Evolutionary conservation across 768 basidiomycete genomes (phyloP).

Genomic region (Kondoa malvinella): DNA sequence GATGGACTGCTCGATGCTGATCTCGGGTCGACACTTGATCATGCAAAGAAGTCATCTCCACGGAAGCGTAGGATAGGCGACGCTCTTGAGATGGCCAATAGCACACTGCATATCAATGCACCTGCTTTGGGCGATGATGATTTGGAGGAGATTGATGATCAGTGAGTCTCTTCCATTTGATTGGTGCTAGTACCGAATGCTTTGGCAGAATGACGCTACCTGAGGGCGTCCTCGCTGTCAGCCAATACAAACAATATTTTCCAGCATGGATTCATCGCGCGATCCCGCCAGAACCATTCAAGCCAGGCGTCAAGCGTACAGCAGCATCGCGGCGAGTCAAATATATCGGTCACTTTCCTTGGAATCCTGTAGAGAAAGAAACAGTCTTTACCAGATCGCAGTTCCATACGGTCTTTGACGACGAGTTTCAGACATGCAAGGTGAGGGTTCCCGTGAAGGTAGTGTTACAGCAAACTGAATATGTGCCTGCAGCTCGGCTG

Average conservation of each 20-base stretch:
- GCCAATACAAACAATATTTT: background rate
- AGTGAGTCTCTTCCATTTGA: background rate
- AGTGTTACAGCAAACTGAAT: no score
- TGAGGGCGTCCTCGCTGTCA: background rate
- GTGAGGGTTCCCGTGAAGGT: background rate
- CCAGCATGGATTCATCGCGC: background rate
- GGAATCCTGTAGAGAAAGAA: background rate
- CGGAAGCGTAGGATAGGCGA: background rate
- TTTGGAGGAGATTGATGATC: background rate
- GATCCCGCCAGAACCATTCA: background rate
- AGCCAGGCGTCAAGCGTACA: background rate
- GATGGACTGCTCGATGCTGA: background rate
- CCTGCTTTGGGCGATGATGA: background rate
- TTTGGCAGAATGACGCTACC: background rate
- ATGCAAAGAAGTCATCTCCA: background rate
- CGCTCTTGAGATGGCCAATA: background rate
- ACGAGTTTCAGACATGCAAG: background rate
- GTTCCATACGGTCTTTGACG: background rate
- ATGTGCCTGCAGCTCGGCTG: no score
- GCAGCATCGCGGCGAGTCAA: background rate
- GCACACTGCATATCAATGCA: background rate
- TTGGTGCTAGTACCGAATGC: background rate
- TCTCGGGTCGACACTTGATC: background rate
- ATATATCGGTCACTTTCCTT: background rate
- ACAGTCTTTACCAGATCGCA: background rate